Evolutionary conservation across 2,329 filamentous ascomycete genomes (phyloP).

Genomic region (Acrodontium crateriforme): DNA sequence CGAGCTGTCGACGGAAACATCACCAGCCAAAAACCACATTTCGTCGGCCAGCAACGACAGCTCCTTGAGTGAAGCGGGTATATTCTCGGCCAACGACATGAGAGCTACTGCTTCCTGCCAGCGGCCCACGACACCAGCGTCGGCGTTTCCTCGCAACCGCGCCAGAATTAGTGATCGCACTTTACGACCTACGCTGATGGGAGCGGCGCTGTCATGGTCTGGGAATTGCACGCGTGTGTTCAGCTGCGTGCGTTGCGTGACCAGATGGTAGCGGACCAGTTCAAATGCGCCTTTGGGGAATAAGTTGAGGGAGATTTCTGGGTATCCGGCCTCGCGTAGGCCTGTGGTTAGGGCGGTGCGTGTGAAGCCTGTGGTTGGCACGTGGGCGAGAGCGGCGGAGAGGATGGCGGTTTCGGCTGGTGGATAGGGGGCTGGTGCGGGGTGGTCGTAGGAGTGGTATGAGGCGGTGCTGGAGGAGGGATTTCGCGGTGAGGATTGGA

Average conservation of each 20-base stretch:
- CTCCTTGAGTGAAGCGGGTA: slow-evolving; percentile 63
- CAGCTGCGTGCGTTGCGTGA: slow-evolving; percentile 50
- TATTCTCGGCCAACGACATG: slow-evolving; percentile 73
- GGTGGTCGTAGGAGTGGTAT: slow-evolving; percentile 66
- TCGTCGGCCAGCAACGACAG: slow-evolving; percentile 77
- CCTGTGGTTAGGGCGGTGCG: slow-evolving; percentile 58
- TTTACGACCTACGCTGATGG: slow-evolving; percentile 45
- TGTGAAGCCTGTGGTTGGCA: slow-evolving; percentile 75
- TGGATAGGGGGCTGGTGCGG: slow-evolving; percentile 49
- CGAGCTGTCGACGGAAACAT: slow-evolving; percentile 63
- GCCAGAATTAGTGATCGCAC: slow-evolving; percentile 62
- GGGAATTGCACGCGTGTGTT: slow-evolving; percentile 33
- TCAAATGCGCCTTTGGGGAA: slow-evolving; percentile 70
- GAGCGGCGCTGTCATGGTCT: slow-evolving; percentile 14
- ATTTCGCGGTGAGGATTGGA: too few species aligned
- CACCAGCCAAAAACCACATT: slow-evolving; percentile 77
- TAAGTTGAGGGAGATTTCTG: slow-evolving; percentile 72
- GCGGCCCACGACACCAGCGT: slow-evolving; percentile 47
- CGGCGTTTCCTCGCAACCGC: slow-evolving; percentile 58
- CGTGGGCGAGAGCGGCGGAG: slow-evolving; percentile 61
- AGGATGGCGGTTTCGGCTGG: slow-evolving; percentile 63
- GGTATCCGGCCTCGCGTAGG: slow-evolving; percentile 70
- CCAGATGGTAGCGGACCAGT: slow-evolving; percentile 65
- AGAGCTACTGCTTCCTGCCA: slow-evolving; percentile 89
- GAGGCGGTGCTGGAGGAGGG: too few species aligned